Evolutionary conservation across 805 yeast genomes (phyloP).

Genomic region (Kazachstania bromeliacearum): DNA sequence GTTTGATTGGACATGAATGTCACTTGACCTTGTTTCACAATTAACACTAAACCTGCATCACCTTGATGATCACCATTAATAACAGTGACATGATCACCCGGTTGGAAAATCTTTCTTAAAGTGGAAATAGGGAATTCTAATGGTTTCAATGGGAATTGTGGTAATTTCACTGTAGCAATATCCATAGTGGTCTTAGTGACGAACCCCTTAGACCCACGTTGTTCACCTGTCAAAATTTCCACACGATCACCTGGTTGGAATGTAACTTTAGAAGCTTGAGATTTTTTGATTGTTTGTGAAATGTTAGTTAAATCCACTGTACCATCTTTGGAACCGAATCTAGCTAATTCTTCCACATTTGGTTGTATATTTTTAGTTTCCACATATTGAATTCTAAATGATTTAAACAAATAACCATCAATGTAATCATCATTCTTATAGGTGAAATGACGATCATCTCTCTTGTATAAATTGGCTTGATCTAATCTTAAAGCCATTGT

Average conservation of each 20-base stretch:
- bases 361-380: constrained; percentile 81
- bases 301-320: constrained; percentile 83
- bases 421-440: constrained; percentile 83
- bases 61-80: constrained; percentile 85
- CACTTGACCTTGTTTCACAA: constrained; percentile 73
- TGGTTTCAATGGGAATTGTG: constrained; percentile 40
- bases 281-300: constrained; percentile 72
- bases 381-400: constrained; percentile 72
- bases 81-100: constrained; percentile 94
- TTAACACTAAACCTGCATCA: constrained; percentile 90
- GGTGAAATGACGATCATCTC: constrained; percentile 53
- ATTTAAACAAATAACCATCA: constrained; percentile 81
- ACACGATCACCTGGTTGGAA: constrained; percentile 94
- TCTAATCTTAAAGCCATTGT: constrained; percentile 84
- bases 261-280: constrained; percentile 42
- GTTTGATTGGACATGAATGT: constrained; percentile 86
- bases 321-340: constrained; percentile 70
- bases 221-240: constrained; percentile 88
- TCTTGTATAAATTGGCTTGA: constrained; percentile 58
- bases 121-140: constrained; percentile 77
- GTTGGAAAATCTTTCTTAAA: constrained; percentile 72
- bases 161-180: constrained; percentile 41
- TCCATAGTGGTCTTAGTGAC: constrained; percentile 62
- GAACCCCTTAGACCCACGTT: constrained; percentile 76
- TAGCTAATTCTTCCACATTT: constrained; percentile 75